Evolutionary conservation across 1,139 yeast genomes (phyloP), one percentile per base, ranked within the genome.

Genomic region (Ashbya aceris): DNA sequence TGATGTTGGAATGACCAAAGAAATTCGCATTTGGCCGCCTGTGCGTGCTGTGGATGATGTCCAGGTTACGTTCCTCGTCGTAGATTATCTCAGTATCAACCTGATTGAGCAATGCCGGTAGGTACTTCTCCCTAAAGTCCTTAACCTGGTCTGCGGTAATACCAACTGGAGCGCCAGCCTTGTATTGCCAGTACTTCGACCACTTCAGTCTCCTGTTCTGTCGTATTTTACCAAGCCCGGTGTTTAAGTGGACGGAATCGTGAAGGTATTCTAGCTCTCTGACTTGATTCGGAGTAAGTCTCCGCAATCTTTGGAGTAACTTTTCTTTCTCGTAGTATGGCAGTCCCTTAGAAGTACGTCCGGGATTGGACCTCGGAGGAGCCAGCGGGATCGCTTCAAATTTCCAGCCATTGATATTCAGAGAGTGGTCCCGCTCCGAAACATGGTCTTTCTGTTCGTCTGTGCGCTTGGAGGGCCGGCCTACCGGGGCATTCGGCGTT

Each of bases 1-100:
- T 57, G 8, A 71, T 66, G 45, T 70, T 71, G 1, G 69, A 61
- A 47, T 67, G 58, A 1, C 69, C 71, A n/a, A 68, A 38, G 38
- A 66, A 62, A 49, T 73, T 73, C 7, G 75, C 69, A 52, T 71
- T 72, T 1, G 76, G 71, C 35, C 54, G 57, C 44, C 70, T 62
- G 47, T 62, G 65, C 8, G 64, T 64, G 0, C 60, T 62, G 20
- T 56, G 52, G 7, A 57, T 52, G 45, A 64, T 67, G 39, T 66
- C 67, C 32, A 55, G 57, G 45, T 60, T 54, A 4, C 64, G 51
- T 11, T 51, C 50, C 27, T 61, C 67, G 43, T 64, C 65, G 28
- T 52, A 58, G 2, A 45, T 54, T 1, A 52, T 53, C 10, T 52
- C 59, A 3, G 56, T 52, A 14, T 53, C 59, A 11, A 56, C 58